A percentile compares a stretch with the other conserved stretches of the same genome.
These are phyloP conservation scores for Euptelea pleiosperma DNA, from an alignment of 164 flowering plant species.

Conservation along the genomic window DNA sequence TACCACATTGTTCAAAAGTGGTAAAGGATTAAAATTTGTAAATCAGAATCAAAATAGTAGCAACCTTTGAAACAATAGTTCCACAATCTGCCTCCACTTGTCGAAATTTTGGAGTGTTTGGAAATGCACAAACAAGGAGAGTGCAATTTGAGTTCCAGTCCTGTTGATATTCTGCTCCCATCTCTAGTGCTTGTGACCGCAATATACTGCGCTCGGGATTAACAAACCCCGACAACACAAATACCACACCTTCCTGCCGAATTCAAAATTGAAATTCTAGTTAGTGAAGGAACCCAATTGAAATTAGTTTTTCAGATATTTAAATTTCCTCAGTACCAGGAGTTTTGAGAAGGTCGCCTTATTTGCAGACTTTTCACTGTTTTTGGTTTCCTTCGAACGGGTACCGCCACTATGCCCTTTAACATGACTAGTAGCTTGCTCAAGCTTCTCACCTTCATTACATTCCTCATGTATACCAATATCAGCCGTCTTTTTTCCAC, in stretches of 20 bases:
- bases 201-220: conserved; percentile 80
- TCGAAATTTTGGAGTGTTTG: conserved; percentile 88
- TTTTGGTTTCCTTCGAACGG: conserved; percentile 5
- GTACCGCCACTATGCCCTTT: neutral
- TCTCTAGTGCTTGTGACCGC: conserved; percentile 77
- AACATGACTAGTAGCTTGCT: conserved; percentile 12
- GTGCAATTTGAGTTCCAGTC: conserved; percentile 91
- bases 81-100: conserved; percentile 85
- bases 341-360: conserved; percentile 44
- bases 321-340: conserved; percentile 41
- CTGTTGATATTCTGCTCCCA: conserved; percentile 85
- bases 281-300: neutral
- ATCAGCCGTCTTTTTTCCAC: conserved; percentile 29
- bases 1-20: neutral
- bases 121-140: conserved; percentile 84
- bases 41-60: neutral
- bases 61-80: conserved; percentile 86
- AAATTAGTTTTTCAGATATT: too few relatives aligned
- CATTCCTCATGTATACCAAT: conserved; percentile 11
- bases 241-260: conserved; percentile 87
- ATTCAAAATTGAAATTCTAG: conserved; percentile 4
- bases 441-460: conserved; percentile 1
- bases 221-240: conserved; percentile 92
- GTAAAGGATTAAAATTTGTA: neutral
- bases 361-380: conserved; percentile 11